Percentiles rank a stretch among this genome's conserved stretches.
These are phyloP conservation scores for Yamadazyma endophytica DNA, from an alignment of 805 yeast genomes.

Conservation along the genomic window DNA sequence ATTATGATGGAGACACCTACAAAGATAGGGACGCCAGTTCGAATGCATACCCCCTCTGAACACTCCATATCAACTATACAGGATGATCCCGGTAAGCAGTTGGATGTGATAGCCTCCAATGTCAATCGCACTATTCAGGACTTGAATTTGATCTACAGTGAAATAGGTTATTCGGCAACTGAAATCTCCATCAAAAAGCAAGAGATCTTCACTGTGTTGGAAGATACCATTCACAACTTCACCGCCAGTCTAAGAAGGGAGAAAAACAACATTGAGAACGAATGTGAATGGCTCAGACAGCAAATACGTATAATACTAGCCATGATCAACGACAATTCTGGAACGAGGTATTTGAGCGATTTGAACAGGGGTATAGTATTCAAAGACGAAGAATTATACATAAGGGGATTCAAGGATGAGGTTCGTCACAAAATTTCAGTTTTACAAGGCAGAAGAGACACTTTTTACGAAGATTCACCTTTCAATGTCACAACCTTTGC, in stretches of 20 bases:
- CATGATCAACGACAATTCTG: constrained; percentile 33
- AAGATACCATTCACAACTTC: constrained; percentile 45
- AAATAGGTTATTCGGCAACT: constrained; percentile 51
- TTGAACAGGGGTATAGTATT: constrained; percentile 30
- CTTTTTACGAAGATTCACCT: constrained; percentile 25
- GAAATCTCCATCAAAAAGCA: constrained; percentile 49
- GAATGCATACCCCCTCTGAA: constrained; percentile 8
- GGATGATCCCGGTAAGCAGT: constrained; percentile 7
- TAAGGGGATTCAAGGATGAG: constrained; percentile 22
- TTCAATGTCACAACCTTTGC: constrained; percentile 18
- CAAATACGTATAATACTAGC: constrained; percentile 37
- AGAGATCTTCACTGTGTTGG: constrained; percentile 45
- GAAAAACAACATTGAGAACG: constrained; percentile 34
- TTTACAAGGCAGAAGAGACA: constrained; percentile 11
- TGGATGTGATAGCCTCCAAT: constrained; percentile 28
- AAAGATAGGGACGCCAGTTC: no score
- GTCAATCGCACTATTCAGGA: constrained; percentile 36
- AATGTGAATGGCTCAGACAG: constrained; percentile 44
- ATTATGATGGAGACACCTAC: no score
- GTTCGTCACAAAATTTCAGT: constrained; percentile 7
- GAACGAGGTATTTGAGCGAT: constrained; percentile 19
- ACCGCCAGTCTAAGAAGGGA: constrained; percentile 29
- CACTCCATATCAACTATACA: background rate
- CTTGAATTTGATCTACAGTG: constrained; percentile 44
- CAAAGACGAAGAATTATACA: constrained; percentile 19